Conservation (phyloP, 2,329 filamentous ascomycete genomes). For the Monilinia vaccinii-corymbosi region DNA sequence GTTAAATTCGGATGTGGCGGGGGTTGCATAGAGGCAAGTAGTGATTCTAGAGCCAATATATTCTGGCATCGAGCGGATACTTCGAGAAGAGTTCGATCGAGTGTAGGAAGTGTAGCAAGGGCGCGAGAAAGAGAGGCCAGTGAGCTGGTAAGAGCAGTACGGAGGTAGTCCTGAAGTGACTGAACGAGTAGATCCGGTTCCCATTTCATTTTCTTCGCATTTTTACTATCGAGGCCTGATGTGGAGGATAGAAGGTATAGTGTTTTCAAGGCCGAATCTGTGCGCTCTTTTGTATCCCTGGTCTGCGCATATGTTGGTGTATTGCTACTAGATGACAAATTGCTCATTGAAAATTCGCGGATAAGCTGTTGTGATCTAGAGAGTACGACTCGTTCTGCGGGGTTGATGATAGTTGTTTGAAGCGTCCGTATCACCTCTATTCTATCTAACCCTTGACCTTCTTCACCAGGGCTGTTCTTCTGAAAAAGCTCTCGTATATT, state of each 20-base stretch:
- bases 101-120: constrained; percentile 67
- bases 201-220: constrained; percentile 34
- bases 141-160: constrained; percentile 70
- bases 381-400: constrained; percentile 65
- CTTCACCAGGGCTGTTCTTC: constrained; percentile 57
- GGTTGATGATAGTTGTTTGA: constrained; percentile 57
- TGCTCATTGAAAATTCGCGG: constrained; percentile 72
- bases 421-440: constrained; percentile 66
- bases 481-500: constrained; percentile 65
- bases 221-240: constrained; percentile 34
- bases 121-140: constrained; percentile 65
- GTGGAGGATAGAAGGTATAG: constrained; percentile 76
- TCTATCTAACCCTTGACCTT: constrained; percentile 66
- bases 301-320: constrained; percentile 51
- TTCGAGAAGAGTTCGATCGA: constrained; percentile 76
- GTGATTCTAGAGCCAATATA: constrained; percentile 74
- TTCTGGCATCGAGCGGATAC: constrained; percentile 82
- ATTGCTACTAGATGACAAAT: constrained; percentile 36
- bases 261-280: constrained; percentile 64
- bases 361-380: constrained; percentile 69
- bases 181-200: constrained; percentile 63
- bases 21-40: constrained; percentile 60
- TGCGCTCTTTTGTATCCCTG: constrained; percentile 66
- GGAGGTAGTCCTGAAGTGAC: constrained; percentile 72
- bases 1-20: constrained; percentile 59